Base-by-base conservation (phyloP, 768 basidiomycete species). In the Tricholoma terreum region DNA sequence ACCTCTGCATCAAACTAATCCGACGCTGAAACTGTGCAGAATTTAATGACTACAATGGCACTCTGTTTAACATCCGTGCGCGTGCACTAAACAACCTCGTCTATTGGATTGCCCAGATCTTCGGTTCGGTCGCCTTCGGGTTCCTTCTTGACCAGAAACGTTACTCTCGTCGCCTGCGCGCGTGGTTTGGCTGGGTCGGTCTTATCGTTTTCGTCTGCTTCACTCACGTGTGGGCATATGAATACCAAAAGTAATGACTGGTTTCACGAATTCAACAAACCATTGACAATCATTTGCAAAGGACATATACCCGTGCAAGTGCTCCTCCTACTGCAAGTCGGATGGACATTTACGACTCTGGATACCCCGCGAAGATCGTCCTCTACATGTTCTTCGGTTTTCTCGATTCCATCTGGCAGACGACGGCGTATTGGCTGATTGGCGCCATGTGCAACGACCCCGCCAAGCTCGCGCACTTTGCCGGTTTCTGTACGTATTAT, bases 391-490 rank as follows among this genome's bases (percentile, higher is more conserved):
- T 85, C 70, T 89, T 84, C 60, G 88, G 90, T 30, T 65, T 92
- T 9, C 77, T 91, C 58, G 92, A 93, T 61, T 77, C 90, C 2
- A 86, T 90, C 82, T 93, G 90, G 89, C 92, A 93, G 68, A 90
- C 88, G 2, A 84, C 84, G 0, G 84, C 85, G 7, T 90, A 91
- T 68, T 90, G 89, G 88, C 75, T 89, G 63, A 86, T 50, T n/a
- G 50, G 50, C 31, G 50, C 50, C 30, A 50, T 50, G 50, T 50
- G 31, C 14, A 50, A 50, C 50, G 50, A 50, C 31, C 50, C 50
- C 30, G 50, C 50, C 27, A 50, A 50, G 24, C 50, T 50, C 21
- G 90, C 90, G 0, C 81, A 90, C 66, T 87, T 92, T 65, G 76
- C 85, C 14, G 92, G 91, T 38, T 89, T 93, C 65, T 92, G 90